phyloP scores from a whole-genome alignment of 1,284 basidiomycete genomes.

The Naganishia liquefaciens region DNA sequence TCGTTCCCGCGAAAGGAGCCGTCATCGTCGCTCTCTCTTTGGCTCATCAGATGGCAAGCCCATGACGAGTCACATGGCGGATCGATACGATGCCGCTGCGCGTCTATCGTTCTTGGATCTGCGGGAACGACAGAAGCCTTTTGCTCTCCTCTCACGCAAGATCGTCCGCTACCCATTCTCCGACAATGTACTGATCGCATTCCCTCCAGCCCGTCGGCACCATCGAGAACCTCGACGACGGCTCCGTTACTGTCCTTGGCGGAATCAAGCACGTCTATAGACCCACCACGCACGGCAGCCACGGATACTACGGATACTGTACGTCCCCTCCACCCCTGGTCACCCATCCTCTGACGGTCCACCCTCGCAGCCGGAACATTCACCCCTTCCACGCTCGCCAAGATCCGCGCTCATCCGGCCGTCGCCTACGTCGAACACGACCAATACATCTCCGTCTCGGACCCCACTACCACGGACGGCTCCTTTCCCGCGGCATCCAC shows the following conservation, averaged over 20 bases:
- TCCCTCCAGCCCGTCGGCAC: constrained; percentile 41
- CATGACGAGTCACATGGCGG: too few species aligned
- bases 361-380: constrained; percentile 88
- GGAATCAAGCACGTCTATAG: constrained; percentile 51
- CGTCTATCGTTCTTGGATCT: too few species aligned
- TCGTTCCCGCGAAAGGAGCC: too few species aligned
- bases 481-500: neutral
- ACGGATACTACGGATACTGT: constrained; percentile 52
- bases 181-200: too few species aligned
- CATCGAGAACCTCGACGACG: constrained; percentile 38
- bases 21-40: too few species aligned
- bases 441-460: constrained; percentile 75
- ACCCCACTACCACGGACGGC: constrained; percentile 35
- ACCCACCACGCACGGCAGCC: constrained; percentile 37
- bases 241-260: constrained; percentile 40
- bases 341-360: constrained; percentile 5
- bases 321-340: constrained; percentile 32
- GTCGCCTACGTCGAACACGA: constrained; percentile 92
- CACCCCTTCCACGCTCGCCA: constrained; percentile 69
- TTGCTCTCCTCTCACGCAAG: too few species aligned
- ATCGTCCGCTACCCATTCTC: too few species aligned
- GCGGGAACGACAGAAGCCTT: too few species aligned
- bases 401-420: constrained; percentile 82
- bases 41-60: too few species aligned
- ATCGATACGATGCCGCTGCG: too few species aligned